These are phyloP conservation scores for Wallacemonas sp. DNA, from an alignment of 208 protist genomes.

Conservation along the genomic window DNA sequence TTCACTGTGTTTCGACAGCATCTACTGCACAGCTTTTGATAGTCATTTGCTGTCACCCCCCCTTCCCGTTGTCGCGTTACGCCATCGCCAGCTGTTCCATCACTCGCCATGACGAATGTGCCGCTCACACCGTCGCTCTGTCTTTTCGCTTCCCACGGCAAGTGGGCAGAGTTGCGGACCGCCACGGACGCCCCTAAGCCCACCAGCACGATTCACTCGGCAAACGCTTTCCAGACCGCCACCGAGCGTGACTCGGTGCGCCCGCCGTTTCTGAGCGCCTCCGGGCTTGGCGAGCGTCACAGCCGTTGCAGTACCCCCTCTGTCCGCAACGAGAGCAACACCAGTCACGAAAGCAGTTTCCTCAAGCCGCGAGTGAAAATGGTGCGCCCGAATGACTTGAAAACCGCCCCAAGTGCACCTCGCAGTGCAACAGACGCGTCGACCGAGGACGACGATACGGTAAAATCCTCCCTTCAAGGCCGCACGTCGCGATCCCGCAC, in stretches of 20 bases:
- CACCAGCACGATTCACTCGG: not conserved
- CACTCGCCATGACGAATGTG: too few relatives aligned
- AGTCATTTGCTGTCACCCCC: too few relatives aligned
- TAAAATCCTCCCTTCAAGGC: not conserved
- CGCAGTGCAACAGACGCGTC: too few relatives aligned
- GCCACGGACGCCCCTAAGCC: not conserved
- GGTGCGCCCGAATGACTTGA: not conserved
- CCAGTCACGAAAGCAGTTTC: constrained; percentile 6
- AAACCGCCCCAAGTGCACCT: too few relatives aligned
- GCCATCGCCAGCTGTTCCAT: too few relatives aligned
- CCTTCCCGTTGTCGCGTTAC: too few relatives aligned
- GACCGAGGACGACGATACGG: not conserved
- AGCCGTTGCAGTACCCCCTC: constrained; percentile 12
- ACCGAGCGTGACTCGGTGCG: not conserved
- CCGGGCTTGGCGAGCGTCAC: constrained; percentile 7
- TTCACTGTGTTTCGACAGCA: too few relatives aligned
- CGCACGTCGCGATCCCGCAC: constrained; percentile 3
- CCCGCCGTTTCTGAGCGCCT: constrained; percentile 8
- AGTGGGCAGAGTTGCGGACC: not conserved
- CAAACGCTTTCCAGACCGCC: not conserved
- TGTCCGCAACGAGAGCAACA: not conserved
- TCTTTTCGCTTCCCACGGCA: not conserved
- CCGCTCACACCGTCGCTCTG: too few relatives aligned
- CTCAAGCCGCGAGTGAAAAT: constrained; percentile 12
- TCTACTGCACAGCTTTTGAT: too few relatives aligned